Evolutionary conservation across 2,329 filamentous ascomycete genomes (phyloP), one percentile per base, ranked within the genome.

Genomic region (Fusarium haematococcum): DNA sequence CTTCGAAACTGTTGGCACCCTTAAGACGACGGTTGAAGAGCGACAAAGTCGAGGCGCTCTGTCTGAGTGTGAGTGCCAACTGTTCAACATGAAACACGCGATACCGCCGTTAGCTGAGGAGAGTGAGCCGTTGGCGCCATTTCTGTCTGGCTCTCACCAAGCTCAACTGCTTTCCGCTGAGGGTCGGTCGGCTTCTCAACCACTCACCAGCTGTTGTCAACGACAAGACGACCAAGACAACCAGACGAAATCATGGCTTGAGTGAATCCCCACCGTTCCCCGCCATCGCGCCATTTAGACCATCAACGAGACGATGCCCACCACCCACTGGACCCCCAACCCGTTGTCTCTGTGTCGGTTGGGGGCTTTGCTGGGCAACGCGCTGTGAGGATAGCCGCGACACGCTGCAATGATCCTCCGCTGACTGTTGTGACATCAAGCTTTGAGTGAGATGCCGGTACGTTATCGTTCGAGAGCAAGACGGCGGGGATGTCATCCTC

Each of bases 381-480:
- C 41, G 32, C 32, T 41, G 27, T 32, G n/a, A 45, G 41, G 6
- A 54, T 63, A 63, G 60, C 60, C 60, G 60, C 60, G 60, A 37
- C 60, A 63, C 33, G 48, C 61, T 56, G 30, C 30, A 41, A 20
- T 5, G 10, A 41, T 41, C n/a, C 23, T 25, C 43, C 45, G 27
- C 25, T 35, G 45, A 58, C 10, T 56, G 33, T 13, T 39, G 45
- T 63, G 48, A 35, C 56, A 61, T 66, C 56, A 48, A 20, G 33
- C 23, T 60, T 33, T 27, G 30, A 11, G 33, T 18, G 60, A 52
- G 32, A 48, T 39, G 32, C 60, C 35, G 60, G 45, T 23, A 37
- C 60, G 60, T 52, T 60, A 41, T 68, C 57, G 58, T 58, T 35
- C 9, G 66, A 69, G 57, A 73, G 69, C 48, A 48, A 39, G 70